Evolutionary conservation across 495 filamentous ascomycete species (phyloP).

Genomic region (Tuber umbilicatum): DNA sequence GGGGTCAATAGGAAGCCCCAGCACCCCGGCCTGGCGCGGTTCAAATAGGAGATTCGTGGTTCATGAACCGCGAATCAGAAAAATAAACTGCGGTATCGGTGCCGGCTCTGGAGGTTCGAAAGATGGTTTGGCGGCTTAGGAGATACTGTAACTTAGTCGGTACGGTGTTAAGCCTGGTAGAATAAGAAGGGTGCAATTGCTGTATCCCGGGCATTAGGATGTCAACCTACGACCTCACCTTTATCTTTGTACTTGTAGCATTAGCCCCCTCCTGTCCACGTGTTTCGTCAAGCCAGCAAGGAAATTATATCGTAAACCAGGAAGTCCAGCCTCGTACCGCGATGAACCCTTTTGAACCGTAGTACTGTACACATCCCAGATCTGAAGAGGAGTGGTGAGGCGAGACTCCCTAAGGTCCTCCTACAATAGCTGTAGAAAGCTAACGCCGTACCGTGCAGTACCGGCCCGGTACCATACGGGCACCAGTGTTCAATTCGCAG

Average conservation of each 20-base stretch:
- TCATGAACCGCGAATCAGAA: background rate
- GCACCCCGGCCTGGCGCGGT: background rate
- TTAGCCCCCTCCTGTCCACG: too few relatives aligned
- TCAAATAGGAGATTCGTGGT: background rate
- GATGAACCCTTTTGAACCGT: background rate
- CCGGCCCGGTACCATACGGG: background rate
- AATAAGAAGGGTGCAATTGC: too few relatives aligned
- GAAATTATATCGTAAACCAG: background rate
- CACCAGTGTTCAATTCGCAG: background rate
- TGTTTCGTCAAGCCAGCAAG: background rate
- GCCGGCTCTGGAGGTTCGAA: background rate
- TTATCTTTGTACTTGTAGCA: too few relatives aligned
- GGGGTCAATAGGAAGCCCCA: background rate
- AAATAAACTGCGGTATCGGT: background rate
- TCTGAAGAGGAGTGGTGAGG: background rate
- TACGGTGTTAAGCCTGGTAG: too few relatives aligned
- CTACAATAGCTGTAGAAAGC: background rate
- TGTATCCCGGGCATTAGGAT: too few relatives aligned
- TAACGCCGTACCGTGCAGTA: background rate
- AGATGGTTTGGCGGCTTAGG: background rate
- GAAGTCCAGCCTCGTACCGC: background rate
- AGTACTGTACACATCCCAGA: background rate
- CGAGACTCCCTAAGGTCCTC: background rate
- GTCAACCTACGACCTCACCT: too few relatives aligned
- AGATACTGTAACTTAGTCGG: background rate